Base-by-base conservation (phyloP, 2,329 filamentous ascomycete species). In the Cadophora gregata region DNA sequence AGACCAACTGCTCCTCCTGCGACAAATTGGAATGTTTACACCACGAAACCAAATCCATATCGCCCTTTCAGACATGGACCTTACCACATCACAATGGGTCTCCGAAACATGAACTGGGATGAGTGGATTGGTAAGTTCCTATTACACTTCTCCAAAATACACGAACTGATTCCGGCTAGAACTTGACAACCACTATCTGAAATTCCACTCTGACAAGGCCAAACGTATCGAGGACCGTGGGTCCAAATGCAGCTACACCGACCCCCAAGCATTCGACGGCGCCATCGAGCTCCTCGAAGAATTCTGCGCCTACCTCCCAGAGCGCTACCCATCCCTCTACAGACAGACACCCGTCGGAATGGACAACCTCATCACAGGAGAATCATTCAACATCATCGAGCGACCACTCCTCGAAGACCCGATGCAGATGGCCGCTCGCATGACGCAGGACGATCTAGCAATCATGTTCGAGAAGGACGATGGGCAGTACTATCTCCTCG, bases 381-480 rank as follows among this genome's bases (percentile, higher is more conserved):
- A 96, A 78, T 81, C 78, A 9, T 92, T 96, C 80, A 85, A 94
- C 77, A 88, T 91, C 47, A 77, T 82, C 1, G 81, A 86, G 67
- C 81, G 87, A 0, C 90, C 90, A 0, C 82, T 94, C 5, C 77
- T 80, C 0, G 92, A 95, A 79, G 91, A 96, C 73, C 92, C 93
- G 0, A 95, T 96, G 89, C 84, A 86, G 66, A 91, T 88, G 73
- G 87, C 84, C 62, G 90, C 88, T 0, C 86, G 92, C 1, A 84
- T 95, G 24, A 81, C 92, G 3, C 93, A 96, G 78, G 93, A 96
- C 75, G 93, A 96, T 76, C 80, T 96, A 0, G 92, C 92, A 0
- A 86, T 96, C 64, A 95, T 96, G 92, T 84, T 95, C 72, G 92
- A 96, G 78, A 83, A 82, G 24, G 77, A 83, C 0, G 92, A 96